Conservation (phyloP, 2,329 filamentous ascomycete genomes). For the Alternaria sp. region DNA sequence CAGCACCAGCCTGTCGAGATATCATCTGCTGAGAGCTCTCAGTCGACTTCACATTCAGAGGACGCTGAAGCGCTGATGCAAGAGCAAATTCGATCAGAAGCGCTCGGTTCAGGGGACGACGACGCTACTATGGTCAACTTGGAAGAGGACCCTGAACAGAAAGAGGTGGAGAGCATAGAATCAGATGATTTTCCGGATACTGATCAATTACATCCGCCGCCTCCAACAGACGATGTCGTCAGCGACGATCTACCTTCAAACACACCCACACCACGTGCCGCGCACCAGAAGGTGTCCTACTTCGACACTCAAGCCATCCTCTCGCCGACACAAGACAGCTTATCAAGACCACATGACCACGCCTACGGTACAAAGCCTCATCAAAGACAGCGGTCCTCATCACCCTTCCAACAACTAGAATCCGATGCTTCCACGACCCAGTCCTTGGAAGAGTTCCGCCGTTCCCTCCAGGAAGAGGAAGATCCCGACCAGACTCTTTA, state of each 20-base stretch:
- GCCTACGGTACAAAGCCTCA: conserved; percentile 10
- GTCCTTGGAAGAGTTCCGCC: conserved; percentile 47
- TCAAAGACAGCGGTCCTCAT: conserved; percentile 12
- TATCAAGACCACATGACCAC: conserved; percentile 19
- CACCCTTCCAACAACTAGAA: conserved; percentile 21
- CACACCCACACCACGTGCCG: conserved; percentile 41
- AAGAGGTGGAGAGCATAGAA: conserved; percentile 23
- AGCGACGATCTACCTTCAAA: conserved; percentile 29
- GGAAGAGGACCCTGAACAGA: conserved; percentile 1
- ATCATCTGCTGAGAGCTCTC: conserved; percentile 28
- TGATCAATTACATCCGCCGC: background rate
- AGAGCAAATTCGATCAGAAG: conserved; percentile 12
- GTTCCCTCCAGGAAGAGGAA: conserved; percentile 32
- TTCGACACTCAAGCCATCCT: conserved; percentile 49
- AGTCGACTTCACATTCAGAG: background rate
- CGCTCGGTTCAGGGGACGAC: background rate
- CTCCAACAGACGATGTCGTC: conserved; percentile 2
- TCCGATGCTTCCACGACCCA: conserved; percentile 42
- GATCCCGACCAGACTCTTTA: conserved; percentile 7
- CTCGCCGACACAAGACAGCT: conserved; percentile 30
- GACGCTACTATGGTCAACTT: conserved; percentile 7
- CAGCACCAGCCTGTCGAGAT: conserved; percentile 31
- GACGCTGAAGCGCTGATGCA: background rate
- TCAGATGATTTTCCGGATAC: conserved; percentile 19
- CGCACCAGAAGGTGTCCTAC: conserved; percentile 22